Conservation (phyloP, 352 stramenopile genomes). For the Pythium apleroticum region DNA sequence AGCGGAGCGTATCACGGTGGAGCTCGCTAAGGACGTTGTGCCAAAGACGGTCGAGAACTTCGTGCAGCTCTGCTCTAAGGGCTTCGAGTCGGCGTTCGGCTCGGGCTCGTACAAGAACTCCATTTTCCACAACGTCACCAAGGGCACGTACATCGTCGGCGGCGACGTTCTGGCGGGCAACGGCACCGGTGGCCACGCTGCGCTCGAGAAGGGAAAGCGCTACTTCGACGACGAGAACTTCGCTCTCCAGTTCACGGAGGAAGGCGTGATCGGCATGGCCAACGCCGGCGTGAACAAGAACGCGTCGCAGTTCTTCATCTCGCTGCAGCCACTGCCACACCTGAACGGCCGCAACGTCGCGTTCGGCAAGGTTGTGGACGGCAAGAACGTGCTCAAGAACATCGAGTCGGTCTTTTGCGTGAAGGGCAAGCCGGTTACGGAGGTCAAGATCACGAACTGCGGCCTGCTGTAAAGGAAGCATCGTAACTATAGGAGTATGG, state of each 20-base stretch:
- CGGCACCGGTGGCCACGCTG: conserved; percentile 76
- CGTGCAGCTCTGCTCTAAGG: conserved; percentile 66
- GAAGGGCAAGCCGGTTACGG: conserved; percentile 78
- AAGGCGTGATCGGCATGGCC: conserved; percentile 94
- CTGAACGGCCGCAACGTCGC: conserved; percentile 87
- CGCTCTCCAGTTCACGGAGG: conserved; percentile 81
- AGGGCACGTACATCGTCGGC: conserved; percentile 72
- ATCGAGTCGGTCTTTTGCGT: conserved; percentile 84
- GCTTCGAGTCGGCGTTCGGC: conserved; percentile 62
- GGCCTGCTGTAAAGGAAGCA: conserved; percentile 59
- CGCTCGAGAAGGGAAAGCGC: conserved; percentile 59
- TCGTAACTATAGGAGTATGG: conserved; percentile 23
- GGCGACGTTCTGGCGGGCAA: conserved; percentile 75
- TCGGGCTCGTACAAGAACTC: conserved; percentile 82
- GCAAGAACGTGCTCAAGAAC: conserved; percentile 79
- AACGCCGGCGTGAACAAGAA: conserved; percentile 98
- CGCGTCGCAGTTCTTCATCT: conserved; percentile 99
- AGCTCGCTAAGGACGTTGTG: conserved; percentile 83
- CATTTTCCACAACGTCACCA: conserved; percentile 85
- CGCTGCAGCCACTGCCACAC: conserved; percentile 74
- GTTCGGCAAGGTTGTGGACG: conserved; percentile 87
- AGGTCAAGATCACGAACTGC: conserved; percentile 79
- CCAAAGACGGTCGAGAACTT: conserved; percentile 79
- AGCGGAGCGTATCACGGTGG: conserved; percentile 73
- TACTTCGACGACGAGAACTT: conserved; percentile 90